A percentile compares a stretch with the other conserved stretches of the same genome.
phyloP scores from a whole-genome alignment of 805 yeast species.

The Kodamaea sagamina region DNA sequence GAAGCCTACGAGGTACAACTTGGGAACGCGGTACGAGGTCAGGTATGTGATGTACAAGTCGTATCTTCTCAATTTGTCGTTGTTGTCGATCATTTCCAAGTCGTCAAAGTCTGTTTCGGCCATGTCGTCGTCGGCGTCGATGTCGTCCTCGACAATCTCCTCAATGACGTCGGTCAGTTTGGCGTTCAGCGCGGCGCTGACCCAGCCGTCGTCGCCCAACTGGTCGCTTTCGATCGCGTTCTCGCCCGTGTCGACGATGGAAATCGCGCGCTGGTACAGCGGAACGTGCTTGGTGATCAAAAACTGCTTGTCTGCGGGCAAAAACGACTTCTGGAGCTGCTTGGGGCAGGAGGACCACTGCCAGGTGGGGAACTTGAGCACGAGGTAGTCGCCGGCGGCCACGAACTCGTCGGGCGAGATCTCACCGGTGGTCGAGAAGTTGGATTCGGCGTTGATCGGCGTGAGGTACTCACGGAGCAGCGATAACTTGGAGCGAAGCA shows the following conservation, averaged over 20 bases:
- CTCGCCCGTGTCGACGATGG: constrained; percentile 40
- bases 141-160: constrained; percentile 10
- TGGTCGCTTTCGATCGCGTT: constrained; percentile 29
- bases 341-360: constrained; percentile 61
- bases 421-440: constrained; percentile 84
- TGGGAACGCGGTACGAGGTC: constrained; percentile 94
- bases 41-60: constrained; percentile 91
- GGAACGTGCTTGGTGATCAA: constrained; percentile 90
- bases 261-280: constrained; percentile 71
- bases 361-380: constrained; percentile 95
- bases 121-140: constrained; percentile 15
- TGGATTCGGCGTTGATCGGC: constrained; percentile 84
- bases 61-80: constrained; percentile 60
- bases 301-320: constrained; percentile 86
- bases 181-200: constrained; percentile 24
- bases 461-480: constrained; percentile 90
- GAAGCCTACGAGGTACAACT: constrained; percentile 88
- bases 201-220: constrained; percentile 60
- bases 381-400: constrained; percentile 89
- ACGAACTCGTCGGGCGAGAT: constrained; percentile 96
- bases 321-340: constrained; percentile 54
- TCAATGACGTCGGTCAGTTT: constrained; percentile 7
- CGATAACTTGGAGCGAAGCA: constrained; percentile 71
- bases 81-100: constrained; percentile 33
- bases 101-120: constrained; percentile 39